Evolutionary conservation across 2,329 filamentous ascomycete genomes (phyloP), one percentile per base, ranked within the genome.

Genomic region (Colletotrichum echinochloae): DNA sequence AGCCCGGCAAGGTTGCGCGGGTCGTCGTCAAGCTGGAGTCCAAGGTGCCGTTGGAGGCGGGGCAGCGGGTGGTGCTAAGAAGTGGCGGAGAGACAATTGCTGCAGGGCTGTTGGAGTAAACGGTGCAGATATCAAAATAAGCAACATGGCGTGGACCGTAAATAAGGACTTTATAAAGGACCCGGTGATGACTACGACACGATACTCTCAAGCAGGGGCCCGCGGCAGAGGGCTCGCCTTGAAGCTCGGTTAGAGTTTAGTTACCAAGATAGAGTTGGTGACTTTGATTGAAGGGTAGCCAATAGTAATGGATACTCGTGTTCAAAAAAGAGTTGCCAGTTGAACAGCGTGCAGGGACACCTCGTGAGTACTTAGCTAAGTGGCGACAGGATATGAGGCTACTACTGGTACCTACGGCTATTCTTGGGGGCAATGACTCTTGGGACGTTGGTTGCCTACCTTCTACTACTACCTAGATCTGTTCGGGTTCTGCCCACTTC

Each of bases 61-160:
- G 93, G 0, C 91, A 91, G 74, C 88, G 94, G 74, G 89, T 99
- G 54, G 93, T 98, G 35, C 81, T 99, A 61, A 86, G 96, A 71
- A 90, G 90, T 73, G 90, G 90, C 61, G 96, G 96, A 1, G 89
- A 92, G 74, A 98, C 96, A 1, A 88, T 98, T 70, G 96, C 94
- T 14, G 94, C 95, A 46, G 96, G 96, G 2, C 82, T 97, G 73
- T 81, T 98, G 75, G 95, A 97, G 78, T 91, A 83, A 81, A 70
- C 67, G 35, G 28, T 62, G 57, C 30, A 59, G 51, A 26, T 57
- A 30, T 26, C 35, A 26, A 39, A 52, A n/a, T n/a, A 60, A 70
- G 57, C 46, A 70, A 63, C 63, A 33, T 63, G 52, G 35, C 30
- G n/a, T 37, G 52, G 44, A 33, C 30, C 30, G 46, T 33, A 18